Evolutionary conservation across 106 monocot species (phyloP).

Genomic region (Dendrobium catenatum): DNA sequence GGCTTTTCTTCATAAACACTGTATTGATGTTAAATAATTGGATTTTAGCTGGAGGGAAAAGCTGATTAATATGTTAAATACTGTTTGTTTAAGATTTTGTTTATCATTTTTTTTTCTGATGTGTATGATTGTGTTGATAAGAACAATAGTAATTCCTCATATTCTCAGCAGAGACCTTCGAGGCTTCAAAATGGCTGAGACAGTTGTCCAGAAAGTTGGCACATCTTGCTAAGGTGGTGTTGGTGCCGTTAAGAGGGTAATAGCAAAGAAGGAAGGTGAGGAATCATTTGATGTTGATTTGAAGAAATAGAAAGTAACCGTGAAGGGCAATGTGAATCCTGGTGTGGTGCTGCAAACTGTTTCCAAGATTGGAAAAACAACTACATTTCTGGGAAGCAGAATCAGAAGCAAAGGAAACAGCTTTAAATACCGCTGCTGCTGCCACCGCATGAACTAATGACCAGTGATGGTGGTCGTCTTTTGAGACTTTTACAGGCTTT

Average conservation of each 20-base stretch:
- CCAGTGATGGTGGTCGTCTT: neutral
- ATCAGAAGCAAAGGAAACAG: constrained; percentile 21
- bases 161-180: too few species aligned
- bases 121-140: too few species aligned
- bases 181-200: constrained; percentile 15
- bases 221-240: constrained; percentile 82
- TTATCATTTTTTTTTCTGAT: too few species aligned
- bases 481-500: neutral
- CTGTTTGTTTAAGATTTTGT: neutral
- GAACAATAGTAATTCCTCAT: too few species aligned
- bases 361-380: constrained; percentile 54
- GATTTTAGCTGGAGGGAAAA: neutral
- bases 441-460: constrained; percentile 5
- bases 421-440: constrained; percentile 3
- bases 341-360: constrained; percentile 55
- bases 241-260: constrained; percentile 86
- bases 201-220: constrained; percentile 69
- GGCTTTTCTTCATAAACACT: neutral
- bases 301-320: constrained; percentile 58
- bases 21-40: neutral
- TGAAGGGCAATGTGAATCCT: constrained; percentile 50
- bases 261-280: constrained; percentile 83
- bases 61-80: constrained; percentile 6
- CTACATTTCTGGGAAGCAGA: constrained; percentile 46
- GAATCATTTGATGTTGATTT: constrained; percentile 47